Base-by-base conservation (phyloP, 2,329 filamentous ascomycete genomes). In the Colletotrichum lini region DNA sequence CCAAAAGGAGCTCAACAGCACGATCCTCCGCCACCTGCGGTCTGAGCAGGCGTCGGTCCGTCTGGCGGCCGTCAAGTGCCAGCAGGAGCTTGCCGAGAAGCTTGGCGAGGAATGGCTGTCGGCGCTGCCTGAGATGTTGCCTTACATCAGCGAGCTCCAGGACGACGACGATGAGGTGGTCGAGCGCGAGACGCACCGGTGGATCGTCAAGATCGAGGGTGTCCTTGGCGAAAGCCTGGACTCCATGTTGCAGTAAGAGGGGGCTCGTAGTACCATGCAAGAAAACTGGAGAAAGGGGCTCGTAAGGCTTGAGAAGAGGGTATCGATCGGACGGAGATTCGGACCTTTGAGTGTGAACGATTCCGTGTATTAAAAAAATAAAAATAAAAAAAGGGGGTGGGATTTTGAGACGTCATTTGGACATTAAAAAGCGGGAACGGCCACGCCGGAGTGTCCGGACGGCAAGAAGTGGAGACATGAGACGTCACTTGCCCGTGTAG, bases 131-230 rank as follows among this genome's bases (percentile, higher is more conserved):
- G 96, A 99, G 87, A 98, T 98, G 93, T 84, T 99, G 80, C 96
- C 97, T 23, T 94, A 96, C 74, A 98, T 99, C 76, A 97, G 94
- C 78, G 96, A 99, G 84, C 82, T 98, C 78, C 93, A 98, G 83
- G 96, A 99, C 79, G 96, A 99, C 80, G 96, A 98, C 75, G 95
- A 98, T 78, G 96, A 98, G 83, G 87, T 88, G 38, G 96, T 99
- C 30, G 96, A 99, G 84, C 87, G 91, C 78, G 95, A 98, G 85
- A 96, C 95, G 47, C 89, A 95, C 79, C 87, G 90, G 77, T 98
- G 96, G 96, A 96, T 98, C 76, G 89, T 92, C 79, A 91, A 91
- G 82, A 97, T 99, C 79, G 96, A 98, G 83, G 91, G 89, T 57
- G 92, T 97, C 40, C 83, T 98, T 63, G 96, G 96, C 6, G 96